Evolutionary conservation across 495 filamentous ascomycete genomes (phyloP).

Genomic region (Aspergillus incahuasiensis): DNA sequence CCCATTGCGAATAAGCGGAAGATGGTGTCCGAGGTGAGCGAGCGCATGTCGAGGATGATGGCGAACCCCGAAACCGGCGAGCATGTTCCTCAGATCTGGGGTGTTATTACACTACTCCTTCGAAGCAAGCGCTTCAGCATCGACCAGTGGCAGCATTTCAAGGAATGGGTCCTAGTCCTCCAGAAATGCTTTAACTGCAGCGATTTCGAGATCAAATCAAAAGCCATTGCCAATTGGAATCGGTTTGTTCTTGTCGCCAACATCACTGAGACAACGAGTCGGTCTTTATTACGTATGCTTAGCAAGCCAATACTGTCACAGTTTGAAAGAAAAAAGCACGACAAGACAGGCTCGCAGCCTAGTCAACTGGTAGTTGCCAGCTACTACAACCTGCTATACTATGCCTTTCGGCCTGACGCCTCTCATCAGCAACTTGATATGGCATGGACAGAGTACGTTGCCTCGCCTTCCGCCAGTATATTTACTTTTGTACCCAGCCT

Average conservation of each 20-base stretch:
- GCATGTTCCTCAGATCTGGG: conserved; percentile 87
- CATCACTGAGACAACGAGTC: conserved; percentile 55
- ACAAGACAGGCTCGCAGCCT: conserved; percentile 51
- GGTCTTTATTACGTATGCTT: conserved; percentile 59
- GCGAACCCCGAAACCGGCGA: conserved; percentile 55
- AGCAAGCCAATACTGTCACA: conserved; percentile 65
- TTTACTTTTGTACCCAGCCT: conserved; percentile 32
- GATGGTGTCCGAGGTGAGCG: conserved; percentile 56
- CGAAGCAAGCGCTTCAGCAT: conserved; percentile 55
- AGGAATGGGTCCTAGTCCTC: conserved; percentile 68
- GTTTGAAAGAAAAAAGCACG: conserved; percentile 57
- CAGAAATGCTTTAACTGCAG: conserved; percentile 80
- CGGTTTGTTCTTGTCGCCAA: conserved; percentile 68
- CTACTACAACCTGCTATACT: conserved; percentile 80
- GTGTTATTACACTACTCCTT: conserved; percentile 69
- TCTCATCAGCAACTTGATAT: conserved; percentile 57
- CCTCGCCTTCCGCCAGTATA: conserved; percentile 35
- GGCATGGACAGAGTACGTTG: conserved; percentile 76
- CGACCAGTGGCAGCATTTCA: conserved; percentile 68
- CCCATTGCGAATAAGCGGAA: conserved; percentile 53
- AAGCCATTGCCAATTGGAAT: conserved; percentile 80
- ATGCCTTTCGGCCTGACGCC: conserved; percentile 69
- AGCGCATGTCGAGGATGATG: conserved; percentile 67
- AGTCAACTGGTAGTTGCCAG: conserved; percentile 60
- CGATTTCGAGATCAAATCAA: conserved; percentile 63